These are phyloP conservation scores for Fallopia convolvulus DNA, from an alignment of 148 eudicot genomes.

Conservation along the genomic window DNA sequence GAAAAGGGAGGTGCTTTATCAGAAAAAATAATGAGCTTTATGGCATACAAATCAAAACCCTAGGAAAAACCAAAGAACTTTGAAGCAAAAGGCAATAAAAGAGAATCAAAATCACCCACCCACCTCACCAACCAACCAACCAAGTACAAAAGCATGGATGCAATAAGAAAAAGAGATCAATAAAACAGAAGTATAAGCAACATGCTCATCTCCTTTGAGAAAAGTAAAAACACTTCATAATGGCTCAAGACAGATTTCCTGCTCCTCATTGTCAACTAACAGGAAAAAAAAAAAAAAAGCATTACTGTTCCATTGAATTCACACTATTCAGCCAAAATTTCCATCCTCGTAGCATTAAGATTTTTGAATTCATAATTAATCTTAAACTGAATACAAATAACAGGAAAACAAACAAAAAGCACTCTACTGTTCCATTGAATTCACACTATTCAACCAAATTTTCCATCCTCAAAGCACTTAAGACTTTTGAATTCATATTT, in stretches of 20 bases:
- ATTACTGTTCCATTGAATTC: constrained; percentile 1
- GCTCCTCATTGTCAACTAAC: neutral
- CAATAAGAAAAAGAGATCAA: neutral
- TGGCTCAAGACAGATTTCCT: neutral
- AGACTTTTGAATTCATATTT: too few species aligned
- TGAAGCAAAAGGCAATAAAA: neutral
- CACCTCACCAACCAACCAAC: constrained; percentile 11
- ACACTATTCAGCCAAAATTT: neutral
- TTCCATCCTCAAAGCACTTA: neutral
- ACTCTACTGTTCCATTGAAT: constrained; percentile 5
- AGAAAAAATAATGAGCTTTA: neutral
- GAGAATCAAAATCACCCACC: constrained; percentile 4
- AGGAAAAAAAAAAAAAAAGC: neutral
- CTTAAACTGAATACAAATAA: neutral
- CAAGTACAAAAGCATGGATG: constrained; percentile 8
- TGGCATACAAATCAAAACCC: neutral
- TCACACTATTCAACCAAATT: neutral
- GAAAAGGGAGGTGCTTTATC: neutral
- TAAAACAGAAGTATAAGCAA: neutral
- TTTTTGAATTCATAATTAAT: too few species aligned
- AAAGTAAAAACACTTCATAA: neutral
- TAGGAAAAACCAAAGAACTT: neutral
- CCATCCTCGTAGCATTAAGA: neutral
- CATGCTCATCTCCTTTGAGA: neutral
- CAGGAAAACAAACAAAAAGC: neutral